Evolutionary conservation across 2,329 filamentous ascomycete species (phyloP).

Genomic region (Pseudogymnoascus sp.): DNA sequence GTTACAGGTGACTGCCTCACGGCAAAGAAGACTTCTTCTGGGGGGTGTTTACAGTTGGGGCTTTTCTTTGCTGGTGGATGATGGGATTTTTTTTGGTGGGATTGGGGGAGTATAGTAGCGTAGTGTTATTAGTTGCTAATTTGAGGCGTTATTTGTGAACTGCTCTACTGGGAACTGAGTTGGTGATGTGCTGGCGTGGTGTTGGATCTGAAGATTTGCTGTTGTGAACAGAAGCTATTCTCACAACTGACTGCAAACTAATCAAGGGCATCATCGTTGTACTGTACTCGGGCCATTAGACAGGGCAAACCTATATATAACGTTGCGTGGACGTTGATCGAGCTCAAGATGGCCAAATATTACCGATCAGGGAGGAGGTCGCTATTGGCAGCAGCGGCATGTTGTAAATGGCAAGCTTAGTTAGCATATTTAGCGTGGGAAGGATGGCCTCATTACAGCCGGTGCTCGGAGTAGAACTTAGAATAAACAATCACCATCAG

Average conservation of each 20-base stretch:
- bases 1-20: constrained; percentile 5
- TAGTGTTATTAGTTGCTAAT: constrained; percentile 6
- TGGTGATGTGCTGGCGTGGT: neutral
- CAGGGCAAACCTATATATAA: too few species aligned
- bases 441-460: too few species aligned
- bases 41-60: constrained; percentile 7
- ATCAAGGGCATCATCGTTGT: too few species aligned
- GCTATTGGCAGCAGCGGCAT: neutral
- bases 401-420: too few species aligned
- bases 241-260: too few species aligned
- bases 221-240: neutral
- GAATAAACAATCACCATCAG: too few species aligned
- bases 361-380: too few species aligned
- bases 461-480: too few species aligned
- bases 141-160: neutral
- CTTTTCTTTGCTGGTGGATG: constrained; percentile 8
- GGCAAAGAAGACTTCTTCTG: constrained; percentile 9
- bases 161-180: neutral
- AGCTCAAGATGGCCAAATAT: too few species aligned
- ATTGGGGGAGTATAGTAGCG: constrained; percentile 2
- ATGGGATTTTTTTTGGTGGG: neutral
- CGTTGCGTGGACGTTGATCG: too few species aligned
- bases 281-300: too few species aligned
- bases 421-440: too few species aligned
- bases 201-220: neutral